phyloP scores from a whole-genome alignment of 164 flowering plant species.

The Magnolia sinica region DNA sequence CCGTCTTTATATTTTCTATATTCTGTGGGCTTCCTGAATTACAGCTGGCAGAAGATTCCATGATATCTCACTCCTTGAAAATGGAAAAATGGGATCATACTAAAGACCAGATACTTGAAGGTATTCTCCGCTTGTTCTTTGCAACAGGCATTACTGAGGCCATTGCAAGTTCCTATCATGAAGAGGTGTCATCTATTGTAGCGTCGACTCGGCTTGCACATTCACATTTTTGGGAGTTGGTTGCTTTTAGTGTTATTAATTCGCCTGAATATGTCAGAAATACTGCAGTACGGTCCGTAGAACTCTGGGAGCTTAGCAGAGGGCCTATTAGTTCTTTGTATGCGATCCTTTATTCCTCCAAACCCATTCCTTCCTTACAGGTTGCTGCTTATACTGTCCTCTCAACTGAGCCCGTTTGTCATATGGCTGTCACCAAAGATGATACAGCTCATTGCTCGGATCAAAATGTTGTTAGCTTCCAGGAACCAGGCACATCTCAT shows the following conservation, averaged over 20 bases:
- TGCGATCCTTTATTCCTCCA: conserved; percentile 74
- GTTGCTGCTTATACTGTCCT: conserved; percentile 72
- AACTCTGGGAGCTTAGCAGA: conserved; percentile 80
- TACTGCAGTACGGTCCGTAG: conserved; percentile 65
- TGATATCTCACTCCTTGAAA: conserved; percentile 22
- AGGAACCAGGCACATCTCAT: conserved; percentile 23
- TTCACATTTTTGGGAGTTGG: conserved; percentile 72
- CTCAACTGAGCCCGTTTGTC: conserved; percentile 61
- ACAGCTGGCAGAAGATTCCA: conserved; percentile 27
- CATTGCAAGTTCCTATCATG: conserved; percentile 42
- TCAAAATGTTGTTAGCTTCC: conserved; percentile 19
- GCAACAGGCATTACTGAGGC: conserved; percentile 80
- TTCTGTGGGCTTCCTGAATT: conserved; percentile 35
- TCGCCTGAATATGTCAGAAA: conserved; percentile 59
- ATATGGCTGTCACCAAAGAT: conserved; percentile 43
- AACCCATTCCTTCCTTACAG: conserved; percentile 59
- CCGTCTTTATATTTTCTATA: conserved; percentile 53
- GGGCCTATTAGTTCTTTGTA: conserved; percentile 81
- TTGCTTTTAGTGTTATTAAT: conserved; percentile 55
- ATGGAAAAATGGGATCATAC: conserved; percentile 47
- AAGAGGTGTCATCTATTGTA: conserved; percentile 53
- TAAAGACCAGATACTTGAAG: conserved; percentile 58
- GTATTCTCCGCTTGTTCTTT: conserved; percentile 79
- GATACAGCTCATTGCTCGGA: conserved; percentile 16
- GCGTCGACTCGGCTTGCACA: conserved; percentile 47